Evolutionary conservation across 257 asterid genomes (phyloP), one percentile per base, ranked within the genome.

Genomic region (Solanum pennellii): DNA sequence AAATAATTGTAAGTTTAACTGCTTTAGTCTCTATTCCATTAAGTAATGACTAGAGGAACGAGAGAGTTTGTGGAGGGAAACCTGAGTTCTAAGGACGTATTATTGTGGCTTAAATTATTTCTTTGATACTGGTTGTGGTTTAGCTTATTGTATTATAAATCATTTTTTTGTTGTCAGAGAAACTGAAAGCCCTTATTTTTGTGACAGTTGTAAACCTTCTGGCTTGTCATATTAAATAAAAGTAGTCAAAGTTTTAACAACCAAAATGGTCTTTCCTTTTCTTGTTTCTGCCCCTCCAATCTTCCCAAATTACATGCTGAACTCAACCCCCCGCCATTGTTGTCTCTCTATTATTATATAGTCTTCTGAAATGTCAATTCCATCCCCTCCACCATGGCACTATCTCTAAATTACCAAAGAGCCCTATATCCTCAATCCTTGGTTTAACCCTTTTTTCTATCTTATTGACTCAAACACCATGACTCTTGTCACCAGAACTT

Each of bases 91-190:
- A 31, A 80, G 85, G 68, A 80, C 12, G 11, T 80, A 16, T 80
- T 74, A 21, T 9, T 74, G 82, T 37, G 82, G 52, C 82, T 74
- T 74, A 74, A 39, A 74, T 74, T 74, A 21, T 37, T 74, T 35
- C 42, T 37, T 37, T 74, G 52, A 39, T 37, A 23, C 82, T 74
- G 82, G 23, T 74, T 74, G 31, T 11, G 31, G 52, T 44, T 74
- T 84, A 65, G 47, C 45, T 86, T 52, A 56, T 83, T 29, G 12
- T 68, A 25, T 68, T 39, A 82, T 60, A 65, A 56, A 62, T 60
- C 88, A 56, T 88, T 23, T 88, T 85, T 72, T 16, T 79, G 90
- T 83, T 76, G 39, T 25, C 89, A 95, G 98, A 90, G 99, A 97
- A 92, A 73, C 90, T 86, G 90, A 89, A 35, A 37, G 29, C 44